Base-by-base conservation (phyloP, 805 yeast species). In the Candida nonsorbophila region DNA sequence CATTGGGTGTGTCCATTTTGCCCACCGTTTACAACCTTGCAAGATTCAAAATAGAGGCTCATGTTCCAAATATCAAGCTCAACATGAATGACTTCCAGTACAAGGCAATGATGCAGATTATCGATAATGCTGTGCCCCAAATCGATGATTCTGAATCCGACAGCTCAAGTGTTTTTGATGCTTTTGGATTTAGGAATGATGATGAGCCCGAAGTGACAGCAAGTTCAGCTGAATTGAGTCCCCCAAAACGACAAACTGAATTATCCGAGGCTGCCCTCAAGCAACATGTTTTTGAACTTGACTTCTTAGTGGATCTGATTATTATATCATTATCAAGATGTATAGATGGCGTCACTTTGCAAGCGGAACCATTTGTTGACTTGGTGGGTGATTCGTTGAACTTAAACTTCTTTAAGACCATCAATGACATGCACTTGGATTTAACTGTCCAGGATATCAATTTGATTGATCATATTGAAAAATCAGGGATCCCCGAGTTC, bases 51-150 rank as follows among this genome's bases (percentile, higher is more conserved):
- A 65, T 88, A 2, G 75, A 84, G 17, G 96, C 92, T 9, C 76
- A 77, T 34, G 70, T 92, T 9, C 94, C 96, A 0, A 60, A 61
- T 18, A 68, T 94, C 37, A 67, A 69, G 17, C 77, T 92, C 4
- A 71, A 83, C 17, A 51, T 92, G 46, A 84, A 84, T 42, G 97
- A 92, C 50, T 82, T 78, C 45, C 96, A 94, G 51, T 94, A 94
- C 58, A 84, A 86, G 52, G 76, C 86, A 1, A 62, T 92, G 45
- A 79, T 92, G 90, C 76, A 78, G 33, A 59, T 90, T 24, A 60
- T 90, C 19, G 82, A 81, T 28, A 71, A 65, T 7, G 74, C 80
- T 13, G 66, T 86, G 7, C 97, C 96, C 2, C 41, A 47, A 11
- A 49, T 64, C 30, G 67, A 63, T 8, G 44, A 45, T 18, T 35